Evolutionary conservation across 2,329 filamentous ascomycete genomes (phyloP).

Genomic region (Fusarium buxicola): DNA sequence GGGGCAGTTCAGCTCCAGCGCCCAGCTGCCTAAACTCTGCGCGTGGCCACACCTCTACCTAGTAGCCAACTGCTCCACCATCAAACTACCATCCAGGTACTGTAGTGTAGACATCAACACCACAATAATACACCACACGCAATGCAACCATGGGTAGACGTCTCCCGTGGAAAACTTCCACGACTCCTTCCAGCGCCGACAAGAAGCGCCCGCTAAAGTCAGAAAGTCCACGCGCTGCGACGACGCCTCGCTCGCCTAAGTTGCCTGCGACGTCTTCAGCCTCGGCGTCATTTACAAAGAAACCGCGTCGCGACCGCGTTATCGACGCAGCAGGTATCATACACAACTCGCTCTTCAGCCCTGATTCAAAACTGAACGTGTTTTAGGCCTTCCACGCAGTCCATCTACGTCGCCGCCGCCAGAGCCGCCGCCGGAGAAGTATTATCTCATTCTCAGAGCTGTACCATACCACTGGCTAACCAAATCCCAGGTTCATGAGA

Average conservation of each 20-base stretch:
- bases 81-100: neutral
- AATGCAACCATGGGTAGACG: constrained; percentile 59
- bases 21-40: constrained; percentile 13
- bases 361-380: neutral
- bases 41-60: too few species aligned
- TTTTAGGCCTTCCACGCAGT: constrained; percentile 47
- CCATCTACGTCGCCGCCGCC: constrained; percentile 66
- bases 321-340: constrained; percentile 41
- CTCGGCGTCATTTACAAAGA: constrained; percentile 19
- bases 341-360: neutral
- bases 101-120: constrained; percentile 5
- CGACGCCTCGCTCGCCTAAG: constrained; percentile 11
- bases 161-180: constrained; percentile 61
- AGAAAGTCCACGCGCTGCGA: constrained; percentile 12
- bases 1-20: neutral
- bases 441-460: constrained; percentile 2
- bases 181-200: constrained; percentile 12
- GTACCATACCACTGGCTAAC: neutral
- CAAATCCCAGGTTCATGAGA: constrained; percentile 67
- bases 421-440: constrained; percentile 61
- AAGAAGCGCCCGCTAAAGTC: constrained; percentile 19
- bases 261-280: constrained; percentile 15
- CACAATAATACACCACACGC: constrained; percentile 15
- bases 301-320: constrained; percentile 38
- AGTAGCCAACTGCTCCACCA: constrained; percentile 20